Evolutionary conservation across 805 yeast genomes (phyloP).

Genomic region (Jamesozyma piceae): DNA sequence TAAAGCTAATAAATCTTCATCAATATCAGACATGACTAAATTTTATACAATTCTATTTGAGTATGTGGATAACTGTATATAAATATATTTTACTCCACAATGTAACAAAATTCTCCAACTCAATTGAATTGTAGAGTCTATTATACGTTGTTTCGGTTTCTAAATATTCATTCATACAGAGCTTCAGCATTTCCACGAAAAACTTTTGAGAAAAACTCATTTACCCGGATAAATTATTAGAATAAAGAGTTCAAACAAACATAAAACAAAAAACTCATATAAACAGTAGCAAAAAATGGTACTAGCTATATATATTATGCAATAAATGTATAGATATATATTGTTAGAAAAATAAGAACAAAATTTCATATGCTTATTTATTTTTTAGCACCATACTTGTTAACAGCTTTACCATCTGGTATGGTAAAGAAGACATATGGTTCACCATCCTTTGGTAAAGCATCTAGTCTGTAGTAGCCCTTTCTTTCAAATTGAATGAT

Average conservation of each 20-base stretch:
- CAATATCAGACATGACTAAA: slow-evolving; percentile 67
- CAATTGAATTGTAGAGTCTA: too few species aligned
- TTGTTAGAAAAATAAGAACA: not conserved
- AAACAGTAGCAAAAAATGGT: too few species aligned
- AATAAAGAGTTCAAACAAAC: too few species aligned
- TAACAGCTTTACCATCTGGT: slow-evolving; percentile 87
- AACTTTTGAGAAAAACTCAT: too few species aligned
- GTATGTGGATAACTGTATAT: not conserved
- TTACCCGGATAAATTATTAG: too few species aligned
- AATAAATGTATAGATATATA: not conserved
- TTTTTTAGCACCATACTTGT: slow-evolving; percentile 65
- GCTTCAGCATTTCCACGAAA: too few species aligned
- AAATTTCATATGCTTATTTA: slow-evolving; percentile 14
- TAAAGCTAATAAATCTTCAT: slow-evolving; percentile 90
- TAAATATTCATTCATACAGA: too few species aligned
- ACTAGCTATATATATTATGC: too few species aligned
- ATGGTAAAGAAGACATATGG: slow-evolving; percentile 79
- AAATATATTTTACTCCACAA: not conserved
- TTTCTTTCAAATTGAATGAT: slow-evolving; percentile 93
- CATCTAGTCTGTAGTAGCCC: slow-evolving; percentile 85
- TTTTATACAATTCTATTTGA: not conserved
- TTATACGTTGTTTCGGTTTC: too few species aligned
- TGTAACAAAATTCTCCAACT: too few species aligned
- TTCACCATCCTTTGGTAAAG: slow-evolving; percentile 43
- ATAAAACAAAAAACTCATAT: too few species aligned